These are phyloP conservation scores for Dactylellina cionopaga DNA, from an alignment of 2,329 filamentous ascomycete genomes.

Conservation along the genomic window DNA sequence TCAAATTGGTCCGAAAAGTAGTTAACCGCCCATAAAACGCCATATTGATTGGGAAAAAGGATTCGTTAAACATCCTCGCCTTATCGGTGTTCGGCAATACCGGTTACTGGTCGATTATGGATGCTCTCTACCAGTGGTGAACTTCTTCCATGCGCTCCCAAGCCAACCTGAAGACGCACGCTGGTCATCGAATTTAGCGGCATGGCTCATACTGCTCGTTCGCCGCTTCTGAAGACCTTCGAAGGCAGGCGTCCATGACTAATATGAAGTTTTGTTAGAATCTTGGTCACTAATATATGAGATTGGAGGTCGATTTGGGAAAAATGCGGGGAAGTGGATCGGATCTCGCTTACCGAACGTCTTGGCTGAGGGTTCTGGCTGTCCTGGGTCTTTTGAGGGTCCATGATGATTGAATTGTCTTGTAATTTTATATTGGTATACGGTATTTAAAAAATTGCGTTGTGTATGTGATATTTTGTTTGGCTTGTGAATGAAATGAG, in stretches of 20 bases:
- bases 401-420: conserved; percentile 4
- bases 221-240: conserved; percentile 38
- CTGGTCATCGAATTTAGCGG: conserved; percentile 52
- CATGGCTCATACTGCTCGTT: conserved; percentile 37
- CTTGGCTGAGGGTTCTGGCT: conserved; percentile 12
- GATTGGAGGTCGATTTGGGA: not conserved
- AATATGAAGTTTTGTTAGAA: not conserved
- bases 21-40: too few relatives aligned
- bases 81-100: not conserved
- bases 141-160: conserved; percentile 45
- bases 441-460: conserved; percentile 16
- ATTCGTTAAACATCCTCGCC: too few relatives aligned
- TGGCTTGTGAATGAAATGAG: not conserved
- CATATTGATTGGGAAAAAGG: not conserved
- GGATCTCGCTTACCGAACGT: conserved; percentile 45
- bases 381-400: conserved; percentile 19
- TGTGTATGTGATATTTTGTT: conserved; percentile 25
- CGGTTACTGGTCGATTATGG: not conserved
- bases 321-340: conserved; percentile 44
- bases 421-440: not conserved
- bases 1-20: too few relatives aligned
- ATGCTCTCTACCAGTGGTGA: conserved; percentile 44
- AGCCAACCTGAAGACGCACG: conserved; percentile 21
- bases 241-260: conserved; percentile 34
- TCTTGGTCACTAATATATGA: not conserved